Conservation (phyloP, 225 moss, liverwort and hornwort genomes). For the Lunularia cruciata region DNA sequence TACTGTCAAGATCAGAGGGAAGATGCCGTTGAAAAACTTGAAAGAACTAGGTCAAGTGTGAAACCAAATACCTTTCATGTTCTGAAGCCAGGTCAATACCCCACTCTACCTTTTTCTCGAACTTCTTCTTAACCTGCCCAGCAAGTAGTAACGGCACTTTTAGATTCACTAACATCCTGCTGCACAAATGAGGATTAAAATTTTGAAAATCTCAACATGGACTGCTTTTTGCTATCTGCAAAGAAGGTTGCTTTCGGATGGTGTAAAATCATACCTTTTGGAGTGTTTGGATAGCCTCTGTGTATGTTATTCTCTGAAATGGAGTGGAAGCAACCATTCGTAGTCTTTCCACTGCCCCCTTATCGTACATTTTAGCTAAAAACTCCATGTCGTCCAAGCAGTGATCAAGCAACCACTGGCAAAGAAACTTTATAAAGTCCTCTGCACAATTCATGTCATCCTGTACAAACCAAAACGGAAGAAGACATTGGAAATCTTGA, state of each 20-base stretch:
- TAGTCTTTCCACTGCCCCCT: conserved; percentile 69
- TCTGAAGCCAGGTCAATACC: conserved; percentile 93
- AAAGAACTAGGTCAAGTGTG: background rate
- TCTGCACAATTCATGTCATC: conserved; percentile 98
- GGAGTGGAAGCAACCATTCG: conserved; percentile 86
- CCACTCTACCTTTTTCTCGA: conserved; percentile 94
- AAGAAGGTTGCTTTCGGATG: too few relatives aligned
- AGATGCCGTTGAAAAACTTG: too few relatives aligned
- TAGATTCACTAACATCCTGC: too few relatives aligned
- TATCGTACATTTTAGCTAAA: conserved; percentile 64
- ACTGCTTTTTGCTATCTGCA: too few relatives aligned
- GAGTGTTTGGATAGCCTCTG: conserved; percentile 67
- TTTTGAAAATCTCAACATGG: too few relatives aligned
- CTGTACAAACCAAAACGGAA: conserved; percentile 40
- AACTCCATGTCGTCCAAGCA: conserved; percentile 90
- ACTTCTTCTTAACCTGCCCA: conserved; percentile 76
- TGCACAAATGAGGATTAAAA: too few relatives aligned
- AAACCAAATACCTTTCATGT: conserved; percentile 71
- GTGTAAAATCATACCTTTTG: conserved; percentile 52
- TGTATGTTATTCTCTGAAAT: conserved; percentile 74
- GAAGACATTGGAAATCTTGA: too few relatives aligned
- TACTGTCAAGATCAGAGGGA: too few relatives aligned
- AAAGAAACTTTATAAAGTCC: conserved; percentile 85
- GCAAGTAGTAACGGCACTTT: background rate
- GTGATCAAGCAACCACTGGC: conserved; percentile 89